Base-by-base conservation (phyloP, 176 grass and related monocot species). In the Metroxylon sagu region DNA sequence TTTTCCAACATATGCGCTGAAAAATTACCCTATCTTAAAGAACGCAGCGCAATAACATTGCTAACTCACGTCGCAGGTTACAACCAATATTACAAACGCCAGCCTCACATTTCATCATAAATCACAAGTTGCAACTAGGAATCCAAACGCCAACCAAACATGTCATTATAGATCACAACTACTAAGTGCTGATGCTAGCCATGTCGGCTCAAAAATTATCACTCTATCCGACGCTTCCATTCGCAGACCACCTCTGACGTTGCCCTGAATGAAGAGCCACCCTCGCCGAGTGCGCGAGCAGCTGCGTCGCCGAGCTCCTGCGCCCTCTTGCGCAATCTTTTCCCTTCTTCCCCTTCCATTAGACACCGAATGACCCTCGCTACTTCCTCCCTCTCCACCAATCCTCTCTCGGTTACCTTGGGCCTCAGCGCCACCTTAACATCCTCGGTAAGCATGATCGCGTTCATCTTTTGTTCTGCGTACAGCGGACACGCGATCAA, bases 311-410 rank as follows among this genome's bases (percentile, higher is more conserved):
- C 49, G 4, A 72, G 39, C 17, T 29, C 4, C 19, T 2, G 15
- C 15, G 54, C 58, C 21, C 52, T 61, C 19, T 28, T 17, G 61
- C 71, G 28, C 52, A 52, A 50, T 29, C 8, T 29, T 8, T 64
- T 57, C 18, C 76, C 71, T 28, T 71, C 57, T 49, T 57, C 59
- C 0, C 71, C 67, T 23, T 80, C 75, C 1, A 71, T 51, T 64
- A 85, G 56, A 4, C 71, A 78, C 23, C 15, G 4, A 5, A 72
- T 2, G 0, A 64, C 72, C 19, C 61, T 75, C 5, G 71, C 54
- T 2, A 76, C 66, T 66, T 59, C 80, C 61, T 95, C 89, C 72
- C 78, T 61, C 19, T 16, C 63, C 26, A 85, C 85, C 6, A 78
- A 56, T 18, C 75, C 87, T 53, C 83, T 82, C 51, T 70, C 63